Base-by-base conservation (phyloP, 495 filamentous ascomycete species). In the Pyrenula massariospora region DNA sequence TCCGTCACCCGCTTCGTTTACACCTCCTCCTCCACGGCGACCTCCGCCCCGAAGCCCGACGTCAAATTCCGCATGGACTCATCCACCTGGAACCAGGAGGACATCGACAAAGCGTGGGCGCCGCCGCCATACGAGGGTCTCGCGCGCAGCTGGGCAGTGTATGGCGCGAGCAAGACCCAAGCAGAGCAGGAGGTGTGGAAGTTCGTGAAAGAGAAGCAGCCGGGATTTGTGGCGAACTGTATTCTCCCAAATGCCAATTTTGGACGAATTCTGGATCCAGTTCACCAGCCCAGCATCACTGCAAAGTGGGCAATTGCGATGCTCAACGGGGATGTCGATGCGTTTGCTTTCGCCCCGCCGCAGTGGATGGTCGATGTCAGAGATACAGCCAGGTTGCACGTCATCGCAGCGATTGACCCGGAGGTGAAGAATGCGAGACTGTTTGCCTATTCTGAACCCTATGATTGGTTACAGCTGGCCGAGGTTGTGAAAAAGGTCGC, bases 1-100 rank as follows among this genome's bases (percentile, higher is more conserved):
- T 63, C 64, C 2, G 66, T 84, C 15, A 76, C 76, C 58, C 63
- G 74, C 1, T 67, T 84, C 47, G 81, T 84, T 2, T 68, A 71
- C 55, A 78, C 74, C 1, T 80, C 75, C n/a, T 82, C 77, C 0
- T 75, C 72, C 1, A 61, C 60, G 0, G 73, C 81, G 0, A 67
- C 73, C 52, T 62, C 21, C 53, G 50, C 62, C 22, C 68, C 70
- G 0, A 59, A 57, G 12, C 64, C 60, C 5, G 68, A 68, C 50
- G 56, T 65, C 19, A 53, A 59, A 10, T 63, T 68, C 50, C 31
- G 25, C 21, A 64, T 81, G 25, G 64, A 61, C 22, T 49, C 49
- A 1, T 68, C 76, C 10, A 70, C 70, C 0, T 81, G 72, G 73
- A 80, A 83, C 59, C 68, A 77, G 2, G 67, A 64, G 10, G 66